Evolutionary conservation across 345 rosid species (phyloP).

Genomic region (Brassica incana): DNA sequence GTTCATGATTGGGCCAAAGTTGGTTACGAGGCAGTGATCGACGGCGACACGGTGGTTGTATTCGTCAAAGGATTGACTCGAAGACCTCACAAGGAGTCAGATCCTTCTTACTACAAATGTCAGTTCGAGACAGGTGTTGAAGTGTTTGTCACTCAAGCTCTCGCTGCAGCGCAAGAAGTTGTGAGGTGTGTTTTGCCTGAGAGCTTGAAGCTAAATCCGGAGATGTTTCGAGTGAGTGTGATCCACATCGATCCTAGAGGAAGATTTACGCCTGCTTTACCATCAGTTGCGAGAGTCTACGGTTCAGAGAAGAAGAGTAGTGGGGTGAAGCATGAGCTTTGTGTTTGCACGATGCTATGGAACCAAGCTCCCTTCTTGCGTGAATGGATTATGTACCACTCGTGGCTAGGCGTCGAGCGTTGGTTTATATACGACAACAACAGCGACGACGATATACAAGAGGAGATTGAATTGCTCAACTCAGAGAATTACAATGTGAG

Average conservation of each 20-base stretch:
- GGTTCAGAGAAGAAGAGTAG: slow-evolving; percentile 46
- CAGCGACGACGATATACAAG: slow-evolving; percentile 68
- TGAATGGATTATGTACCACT: slow-evolving; percentile 90
- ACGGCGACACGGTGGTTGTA: slow-evolving; percentile 65
- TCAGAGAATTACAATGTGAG: slow-evolving; percentile 61
- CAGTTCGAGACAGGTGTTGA: slow-evolving; percentile 58
- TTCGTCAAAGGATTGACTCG: slow-evolving; percentile 91
- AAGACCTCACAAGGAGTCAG: slow-evolving; percentile 69
- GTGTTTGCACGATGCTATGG: slow-evolving; percentile 95
- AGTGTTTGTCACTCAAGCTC: slow-evolving; percentile 55
- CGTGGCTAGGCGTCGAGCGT: slow-evolving; percentile 87
- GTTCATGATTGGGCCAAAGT: slow-evolving; percentile 68
- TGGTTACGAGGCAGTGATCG: slow-evolving; percentile 76
- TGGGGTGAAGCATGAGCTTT: slow-evolving; percentile 58
- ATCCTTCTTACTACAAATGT: slow-evolving; percentile 65
- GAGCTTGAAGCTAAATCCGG: slow-evolving; percentile 52
- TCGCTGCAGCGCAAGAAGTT: slow-evolving; percentile 89
- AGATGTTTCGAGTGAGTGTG: slow-evolving; percentile 42
- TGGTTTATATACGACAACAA: slow-evolving; percentile 99
- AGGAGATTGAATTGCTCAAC: slow-evolving; percentile 61
- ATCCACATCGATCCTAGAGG: slow-evolving; percentile 23
- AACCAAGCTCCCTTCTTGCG: slow-evolving; percentile 77
- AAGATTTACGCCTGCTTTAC: slow-evolving; percentile 31
- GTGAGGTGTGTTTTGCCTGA: slow-evolving; percentile 78
- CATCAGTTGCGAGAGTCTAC: slow-evolving; percentile 57